phyloP scores from a whole-genome alignment of 345 rosid species.

The Adansonia digitata region DNA sequence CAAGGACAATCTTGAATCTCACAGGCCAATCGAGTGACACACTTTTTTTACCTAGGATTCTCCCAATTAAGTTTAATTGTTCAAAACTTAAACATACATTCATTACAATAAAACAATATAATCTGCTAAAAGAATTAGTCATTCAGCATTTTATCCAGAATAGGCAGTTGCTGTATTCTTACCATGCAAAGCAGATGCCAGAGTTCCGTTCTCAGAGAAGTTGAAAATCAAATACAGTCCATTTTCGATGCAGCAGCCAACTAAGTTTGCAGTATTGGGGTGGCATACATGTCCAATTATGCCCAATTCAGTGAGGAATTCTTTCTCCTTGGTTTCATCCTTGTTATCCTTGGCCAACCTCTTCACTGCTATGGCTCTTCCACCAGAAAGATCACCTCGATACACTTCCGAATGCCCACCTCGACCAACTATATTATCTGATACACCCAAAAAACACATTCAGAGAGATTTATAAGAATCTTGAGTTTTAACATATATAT shows the following conservation, averaged over 20 bases:
- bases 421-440: constrained; percentile 70
- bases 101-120: too few relatives aligned
- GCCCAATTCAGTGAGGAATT: constrained; percentile 81
- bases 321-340: constrained; percentile 74
- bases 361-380: constrained; percentile 78
- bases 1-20: constrained; percentile 69
- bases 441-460: constrained; percentile 12
- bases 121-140: not conserved
- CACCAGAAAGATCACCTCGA: constrained; percentile 74
- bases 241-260: constrained; percentile 84
- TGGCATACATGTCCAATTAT: constrained; percentile 75
- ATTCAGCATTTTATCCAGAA: not conserved
- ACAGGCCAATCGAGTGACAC: constrained; percentile 56
- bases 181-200: constrained; percentile 79
- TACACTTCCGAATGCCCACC: constrained; percentile 95
- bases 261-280: constrained; percentile 73
- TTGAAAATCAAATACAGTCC: constrained; percentile 79
- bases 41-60: constrained; percentile 31
- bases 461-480: not conserved
- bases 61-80: not conserved
- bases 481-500: not conserved
- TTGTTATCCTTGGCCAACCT: constrained; percentile 71
- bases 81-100: too few relatives aligned
- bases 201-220: constrained; percentile 75
- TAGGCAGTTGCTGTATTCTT: constrained; percentile 13